phyloP scores from a whole-genome alignment of 805 yeast genomes.

The Kodamaea kaohsiungensis region DNA sequence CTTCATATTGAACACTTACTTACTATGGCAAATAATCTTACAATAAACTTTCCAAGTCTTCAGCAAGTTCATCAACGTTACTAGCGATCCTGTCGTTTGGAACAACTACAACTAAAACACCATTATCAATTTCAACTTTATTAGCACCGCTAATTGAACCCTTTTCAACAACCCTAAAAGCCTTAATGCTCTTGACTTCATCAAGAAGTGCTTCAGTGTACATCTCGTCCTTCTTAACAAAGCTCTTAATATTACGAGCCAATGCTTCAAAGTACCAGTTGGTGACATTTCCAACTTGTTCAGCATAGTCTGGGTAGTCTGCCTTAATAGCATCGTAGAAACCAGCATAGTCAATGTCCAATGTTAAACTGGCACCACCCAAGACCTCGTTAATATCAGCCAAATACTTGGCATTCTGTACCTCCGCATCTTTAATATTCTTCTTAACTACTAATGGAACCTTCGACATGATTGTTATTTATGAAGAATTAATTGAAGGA shows the following conservation, averaged over 20 bases:
- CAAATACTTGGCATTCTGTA: slow-evolving; percentile 7
- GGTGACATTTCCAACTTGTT: slow-evolving; percentile 10
- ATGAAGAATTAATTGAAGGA: background rate
- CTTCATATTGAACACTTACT: too few species aligned
- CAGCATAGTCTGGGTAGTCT: slow-evolving; percentile 7
- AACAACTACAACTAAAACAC: slow-evolving; percentile 10
- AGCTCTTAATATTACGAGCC: slow-evolving; percentile 6
- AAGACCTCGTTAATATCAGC: slow-evolving; percentile 8
- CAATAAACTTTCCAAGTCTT: background rate
- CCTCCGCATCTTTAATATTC: slow-evolving; percentile 15
- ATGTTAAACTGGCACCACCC: slow-evolving; percentile 8
- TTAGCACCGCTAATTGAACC: slow-evolving; percentile 1
- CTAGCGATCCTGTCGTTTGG: slow-evolving; percentile 6
- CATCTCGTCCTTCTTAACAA: slow-evolving; percentile 14
- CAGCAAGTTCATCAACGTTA: slow-evolving; percentile 10
- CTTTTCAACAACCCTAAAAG: slow-evolving; percentile 9
- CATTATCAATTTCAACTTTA: slow-evolving; percentile 8
- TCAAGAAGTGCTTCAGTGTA: slow-evolving; percentile 14
- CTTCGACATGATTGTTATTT: slow-evolving; percentile 11
- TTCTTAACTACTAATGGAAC: slow-evolving; percentile 13
- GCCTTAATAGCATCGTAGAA: slow-evolving; percentile 10
- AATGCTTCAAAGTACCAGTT: slow-evolving; percentile 14
- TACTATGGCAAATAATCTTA: too few species aligned
- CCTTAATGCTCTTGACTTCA: slow-evolving; percentile 13
- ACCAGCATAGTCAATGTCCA: slow-evolving; percentile 13